Percentiles rank a stretch among this genome's conserved stretches.
Conservation (phyloP, 192 early-diverging fungal species). For the Entophlyctis helioformis region DNA sequence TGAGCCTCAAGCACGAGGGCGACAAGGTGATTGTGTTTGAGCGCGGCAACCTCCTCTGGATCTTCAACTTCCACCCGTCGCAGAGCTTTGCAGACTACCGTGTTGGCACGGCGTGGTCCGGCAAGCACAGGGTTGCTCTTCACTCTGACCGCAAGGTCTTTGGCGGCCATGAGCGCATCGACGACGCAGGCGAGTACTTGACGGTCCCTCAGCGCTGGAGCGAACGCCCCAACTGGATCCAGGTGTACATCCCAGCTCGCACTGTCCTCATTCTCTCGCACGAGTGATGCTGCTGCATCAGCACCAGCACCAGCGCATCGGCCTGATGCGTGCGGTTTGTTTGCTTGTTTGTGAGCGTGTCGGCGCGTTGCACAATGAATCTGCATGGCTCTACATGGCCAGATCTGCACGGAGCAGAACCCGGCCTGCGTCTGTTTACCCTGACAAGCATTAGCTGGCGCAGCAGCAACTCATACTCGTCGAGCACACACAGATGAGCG, state of each 20-base stretch:
- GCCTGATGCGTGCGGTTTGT: too few species aligned
- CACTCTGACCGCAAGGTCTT: conserved; percentile 67
- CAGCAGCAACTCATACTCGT: too few species aligned
- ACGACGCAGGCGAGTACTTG: conserved; percentile 45
- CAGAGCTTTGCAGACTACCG: conserved; percentile 80
- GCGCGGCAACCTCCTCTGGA: conserved; percentile 74
- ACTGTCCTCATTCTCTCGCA: conserved; percentile 52
- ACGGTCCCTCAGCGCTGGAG: conserved; percentile 65
- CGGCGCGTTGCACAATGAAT: too few species aligned
- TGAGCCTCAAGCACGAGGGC: conserved; percentile 78
- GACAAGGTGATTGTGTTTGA: conserved; percentile 94
- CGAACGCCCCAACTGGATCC: conserved; percentile 61
- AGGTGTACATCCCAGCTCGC: conserved; percentile 69
- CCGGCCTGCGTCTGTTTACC: too few species aligned
- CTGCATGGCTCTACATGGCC: too few species aligned
- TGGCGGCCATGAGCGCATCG: conserved; percentile 71
- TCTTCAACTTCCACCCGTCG: conserved; percentile 91
- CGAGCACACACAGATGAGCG: too few species aligned
- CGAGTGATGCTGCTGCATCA: too few species aligned
- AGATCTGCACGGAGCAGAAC: too few species aligned
- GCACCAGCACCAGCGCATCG: too few species aligned
- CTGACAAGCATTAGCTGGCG: too few species aligned
- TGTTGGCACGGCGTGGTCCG: conserved; percentile 58
- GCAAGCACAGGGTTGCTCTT: conserved; percentile 59
- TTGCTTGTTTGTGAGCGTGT: too few species aligned